phyloP scores from a whole-genome alignment of 306 rosid species.

The Alnus rubra region DNA sequence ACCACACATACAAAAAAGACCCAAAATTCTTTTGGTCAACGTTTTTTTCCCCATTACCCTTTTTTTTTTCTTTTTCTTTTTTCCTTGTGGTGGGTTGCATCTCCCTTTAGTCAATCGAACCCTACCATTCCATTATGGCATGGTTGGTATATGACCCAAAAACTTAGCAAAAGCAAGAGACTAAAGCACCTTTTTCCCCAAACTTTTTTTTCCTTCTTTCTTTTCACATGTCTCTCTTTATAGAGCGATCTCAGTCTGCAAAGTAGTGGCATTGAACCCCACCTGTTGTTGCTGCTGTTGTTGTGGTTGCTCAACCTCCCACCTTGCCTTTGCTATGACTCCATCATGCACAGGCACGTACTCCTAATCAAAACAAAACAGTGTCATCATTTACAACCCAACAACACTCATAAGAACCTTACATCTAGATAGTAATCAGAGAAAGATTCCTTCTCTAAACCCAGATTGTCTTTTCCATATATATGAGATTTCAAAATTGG shows the following conservation, averaged over 20 bases:
- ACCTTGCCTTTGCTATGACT: constrained; percentile 45
- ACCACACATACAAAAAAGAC: constrained; percentile 6
- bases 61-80: not conserved
- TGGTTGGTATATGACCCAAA: constrained; percentile 42
- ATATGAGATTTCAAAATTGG: not conserved
- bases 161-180: constrained; percentile 25
- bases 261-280: constrained; percentile 49
- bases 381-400: constrained; percentile 21
- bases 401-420: constrained; percentile 7
- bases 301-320: constrained; percentile 46
- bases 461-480: constrained; percentile 18
- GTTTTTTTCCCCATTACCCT: not conserved
- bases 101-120: constrained; percentile 25
- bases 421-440: not conserved
- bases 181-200: constrained; percentile 26
- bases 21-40: not conserved
- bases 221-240: constrained; percentile 19
- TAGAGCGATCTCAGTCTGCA: constrained; percentile 50
- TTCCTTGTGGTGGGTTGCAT: not conserved
- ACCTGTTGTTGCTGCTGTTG: constrained; percentile 31
- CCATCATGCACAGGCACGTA: constrained; percentile 64
- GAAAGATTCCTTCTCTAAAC: constrained; percentile 11
- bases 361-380: constrained; percentile 36
- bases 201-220: constrained; percentile 10
- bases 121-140: constrained; percentile 35